Conservation (phyloP, 1,139 yeast species). For the Suhomyces anneliseae region DNA sequence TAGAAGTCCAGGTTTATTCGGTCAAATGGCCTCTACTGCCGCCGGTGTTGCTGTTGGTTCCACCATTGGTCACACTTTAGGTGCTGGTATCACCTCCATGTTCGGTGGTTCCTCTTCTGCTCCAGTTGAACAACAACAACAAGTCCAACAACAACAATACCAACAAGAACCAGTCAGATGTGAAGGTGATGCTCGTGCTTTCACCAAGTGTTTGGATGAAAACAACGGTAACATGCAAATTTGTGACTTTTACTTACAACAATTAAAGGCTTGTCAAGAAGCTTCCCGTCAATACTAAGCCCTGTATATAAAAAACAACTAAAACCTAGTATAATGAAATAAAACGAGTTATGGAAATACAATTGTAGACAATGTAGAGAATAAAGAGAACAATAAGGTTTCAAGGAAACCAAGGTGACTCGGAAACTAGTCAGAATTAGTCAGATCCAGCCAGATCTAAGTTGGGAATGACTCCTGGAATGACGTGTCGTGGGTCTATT, state of each 20-base stretch:
- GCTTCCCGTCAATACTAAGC: constrained; percentile 76
- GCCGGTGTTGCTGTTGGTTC: constrained; percentile 99
- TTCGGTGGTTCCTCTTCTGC: constrained; percentile 79
- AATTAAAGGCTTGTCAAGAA: constrained; percentile 95
- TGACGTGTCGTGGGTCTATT: too few species aligned
- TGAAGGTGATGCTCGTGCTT: constrained; percentile 90
- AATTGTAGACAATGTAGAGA: not conserved
- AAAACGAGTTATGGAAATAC: not conserved
- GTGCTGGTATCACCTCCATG: constrained; percentile 88
- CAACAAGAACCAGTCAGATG: constrained; percentile 61
- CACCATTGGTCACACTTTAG: constrained; percentile 92
- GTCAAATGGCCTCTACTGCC: constrained; percentile 98
- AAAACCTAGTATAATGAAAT: not conserved
- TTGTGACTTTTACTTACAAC: constrained; percentile 95
- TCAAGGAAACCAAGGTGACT: too few species aligned
- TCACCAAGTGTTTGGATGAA: constrained; percentile 93
- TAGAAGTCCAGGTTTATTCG: constrained; percentile 78
- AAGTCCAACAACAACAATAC: constrained; percentile 36
- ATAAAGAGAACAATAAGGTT: not conserved
- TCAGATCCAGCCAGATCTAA: too few species aligned
- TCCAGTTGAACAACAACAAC: constrained; percentile 47
- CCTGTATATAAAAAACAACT: not conserved
- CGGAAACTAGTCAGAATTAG: too few species aligned
- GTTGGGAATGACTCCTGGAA: too few species aligned
- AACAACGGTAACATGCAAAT: constrained; percentile 94